These are phyloP conservation scores for Ceratobasidium sp. DNA, from an alignment of 1,284 basidiomycete species.

Conservation along the genomic window DNA sequence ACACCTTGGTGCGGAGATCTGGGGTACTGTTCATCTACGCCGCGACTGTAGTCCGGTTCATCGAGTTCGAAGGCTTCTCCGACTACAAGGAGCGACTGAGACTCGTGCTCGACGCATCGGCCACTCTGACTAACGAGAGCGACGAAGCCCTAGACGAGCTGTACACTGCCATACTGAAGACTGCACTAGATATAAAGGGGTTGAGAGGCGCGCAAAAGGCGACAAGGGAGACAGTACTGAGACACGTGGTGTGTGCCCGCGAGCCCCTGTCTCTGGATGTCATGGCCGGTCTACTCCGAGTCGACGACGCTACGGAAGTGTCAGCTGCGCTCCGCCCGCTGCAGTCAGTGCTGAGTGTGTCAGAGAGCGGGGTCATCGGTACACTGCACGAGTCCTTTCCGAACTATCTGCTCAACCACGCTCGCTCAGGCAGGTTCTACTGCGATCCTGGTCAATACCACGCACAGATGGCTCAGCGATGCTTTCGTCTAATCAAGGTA, in stretches of 20 bases:
- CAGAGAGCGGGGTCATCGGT: not conserved
- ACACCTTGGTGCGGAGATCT: not conserved
- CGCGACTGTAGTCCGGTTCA: slow-evolving; percentile 11
- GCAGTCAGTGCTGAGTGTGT: not conserved
- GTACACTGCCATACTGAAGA: not conserved
- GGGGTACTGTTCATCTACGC: slow-evolving; percentile 35
- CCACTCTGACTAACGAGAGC: not conserved
- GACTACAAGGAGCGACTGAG: not conserved
- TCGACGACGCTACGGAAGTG: not conserved
- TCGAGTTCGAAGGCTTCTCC: not conserved
- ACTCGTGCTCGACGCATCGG: not conserved
- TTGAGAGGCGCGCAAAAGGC: not conserved
- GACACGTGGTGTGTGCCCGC: not conserved
- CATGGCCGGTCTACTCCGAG: not conserved
- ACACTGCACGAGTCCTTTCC: slow-evolving; percentile 2
- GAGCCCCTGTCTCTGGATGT: not conserved
- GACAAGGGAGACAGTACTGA: not conserved
- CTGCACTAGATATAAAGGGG: not conserved
- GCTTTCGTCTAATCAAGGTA: slow-evolving; percentile 3
- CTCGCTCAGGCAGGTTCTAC: not conserved
- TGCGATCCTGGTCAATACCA: not conserved
- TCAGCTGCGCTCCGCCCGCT: not conserved
- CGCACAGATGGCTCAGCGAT: not conserved
- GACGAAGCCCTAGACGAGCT: not conserved
- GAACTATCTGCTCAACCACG: not conserved